A percentile compares a stretch with the other conserved stretches of the same genome.
Conservation (phyloP, 2,329 filamentous ascomycete species). For the Phialophora macrospora region DNA sequence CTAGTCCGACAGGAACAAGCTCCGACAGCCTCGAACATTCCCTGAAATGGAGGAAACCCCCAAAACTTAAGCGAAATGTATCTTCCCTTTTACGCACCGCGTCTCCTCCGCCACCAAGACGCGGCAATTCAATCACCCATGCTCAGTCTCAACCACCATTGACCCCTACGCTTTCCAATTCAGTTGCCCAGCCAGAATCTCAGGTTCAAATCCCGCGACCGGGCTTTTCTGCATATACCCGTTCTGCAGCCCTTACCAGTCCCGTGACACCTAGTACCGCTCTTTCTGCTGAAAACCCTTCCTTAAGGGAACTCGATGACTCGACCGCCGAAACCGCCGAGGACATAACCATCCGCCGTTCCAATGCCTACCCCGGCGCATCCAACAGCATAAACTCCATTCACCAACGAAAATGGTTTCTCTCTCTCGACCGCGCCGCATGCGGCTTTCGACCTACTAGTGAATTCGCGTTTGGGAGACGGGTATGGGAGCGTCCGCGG, state of each 20-base stretch:
- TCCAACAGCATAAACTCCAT: conserved; percentile 69
- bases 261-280: neutral
- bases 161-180: neutral
- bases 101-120: conserved; percentile 29
- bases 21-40: conserved; percentile 5
- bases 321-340: conserved; percentile 7
- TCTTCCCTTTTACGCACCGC: conserved; percentile 33
- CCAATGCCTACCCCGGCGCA: conserved; percentile 71
- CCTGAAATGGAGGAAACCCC: conserved; percentile 3
- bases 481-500: conserved; percentile 40
- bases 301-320: neutral
- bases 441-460: conserved; percentile 58
- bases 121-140: neutral
- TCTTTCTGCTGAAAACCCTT: neutral
- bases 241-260: neutral
- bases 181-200: neutral
- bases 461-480: conserved; percentile 18
- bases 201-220: neutral
- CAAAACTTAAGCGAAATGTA: conserved; percentile 23
- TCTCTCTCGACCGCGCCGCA: conserved; percentile 64
- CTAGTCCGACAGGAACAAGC: neutral
- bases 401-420: conserved; percentile 70
- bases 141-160: neutral
- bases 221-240: neutral
- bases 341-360: conserved; percentile 55